Evolutionary conservation across 2,329 filamentous ascomycete genomes (phyloP), one percentile per base, ranked within the genome.

Genomic region (Colletotrichum kahawae): DNA sequence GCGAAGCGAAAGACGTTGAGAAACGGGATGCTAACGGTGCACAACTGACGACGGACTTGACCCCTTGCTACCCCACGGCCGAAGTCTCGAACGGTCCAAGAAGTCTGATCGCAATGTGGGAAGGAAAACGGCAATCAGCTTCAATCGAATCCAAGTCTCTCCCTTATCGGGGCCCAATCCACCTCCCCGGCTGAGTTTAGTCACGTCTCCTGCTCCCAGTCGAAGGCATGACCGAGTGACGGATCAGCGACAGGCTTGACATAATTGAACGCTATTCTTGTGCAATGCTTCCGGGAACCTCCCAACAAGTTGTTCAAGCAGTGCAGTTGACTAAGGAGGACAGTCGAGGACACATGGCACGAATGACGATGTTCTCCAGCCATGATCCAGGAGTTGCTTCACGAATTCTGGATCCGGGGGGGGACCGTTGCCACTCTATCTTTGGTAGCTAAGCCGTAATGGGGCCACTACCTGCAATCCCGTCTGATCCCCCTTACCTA

Each of bases 321-420:
- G 38, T 43, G 16, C 71, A 60, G 33, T 33, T 38, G 24, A 9
- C 38, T 9, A 18, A 24, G 51, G 48, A 27, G 14, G 16, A 14
- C 57, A 36, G 56, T 65, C 8, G 59, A 34, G 62, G 48, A 31
- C 59, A 54, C 33, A 70, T 59, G 60, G 54, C 34, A 51, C 67
- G 65, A 48, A 74, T 74, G 68, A 71, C 67, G 67, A 71, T 66
- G 38, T 60, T 67, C 71, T 71, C 66, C 67, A 66, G 67, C 60
- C 71, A 60, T 74, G 36, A 65, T 51, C 67, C 71, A 74, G 67
- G 48, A 65, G 38, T 21, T 36, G 71, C 34, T 74, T 70, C 60
- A 56, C 24, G 71, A 57, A 70, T 36, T 18, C 59, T 56, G 66
- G 71, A 29, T 34, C 65, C 33, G 33, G 18, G 5, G 8, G 59